Evolutionary conservation across 1,139 yeast species (phyloP).

Genomic region (Kodamaea sp.): DNA sequence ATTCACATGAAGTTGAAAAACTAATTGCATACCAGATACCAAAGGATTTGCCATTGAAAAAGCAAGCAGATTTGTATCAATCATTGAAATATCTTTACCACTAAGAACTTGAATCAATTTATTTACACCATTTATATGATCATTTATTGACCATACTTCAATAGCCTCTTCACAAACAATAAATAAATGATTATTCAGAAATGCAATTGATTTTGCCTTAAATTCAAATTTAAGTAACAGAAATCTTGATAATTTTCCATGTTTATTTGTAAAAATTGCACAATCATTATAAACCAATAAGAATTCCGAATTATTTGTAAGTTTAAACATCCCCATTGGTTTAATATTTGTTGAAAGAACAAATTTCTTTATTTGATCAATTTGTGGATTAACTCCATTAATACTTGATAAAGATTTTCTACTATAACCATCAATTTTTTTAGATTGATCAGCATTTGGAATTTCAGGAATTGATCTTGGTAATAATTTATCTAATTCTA

Average conservation of each 20-base stretch:
- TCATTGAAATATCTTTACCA: slow-evolving; percentile 59
- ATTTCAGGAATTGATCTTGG: slow-evolving; percentile 55
- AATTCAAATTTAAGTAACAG: slow-evolving; percentile 61
- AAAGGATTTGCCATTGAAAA: slow-evolving; percentile 70
- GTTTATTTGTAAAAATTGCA: slow-evolving; percentile 65
- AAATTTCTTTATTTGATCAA: slow-evolving; percentile 33
- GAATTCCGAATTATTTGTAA: slow-evolving; percentile 47
- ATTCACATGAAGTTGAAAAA: slow-evolving; percentile 23
- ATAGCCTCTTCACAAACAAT: slow-evolving; percentile 65
- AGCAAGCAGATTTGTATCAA: slow-evolving; percentile 44
- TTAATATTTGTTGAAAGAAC: slow-evolving; percentile 35
- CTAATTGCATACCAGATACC: slow-evolving; percentile 59
- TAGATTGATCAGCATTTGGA: slow-evolving; percentile 21
- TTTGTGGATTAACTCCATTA: slow-evolving; percentile 12
- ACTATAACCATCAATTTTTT: slow-evolving; percentile 32
- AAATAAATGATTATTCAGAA: slow-evolving; percentile 56
- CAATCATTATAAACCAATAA: slow-evolving; percentile 69
- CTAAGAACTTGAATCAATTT: slow-evolving; percentile 67
- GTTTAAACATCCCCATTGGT: slow-evolving; percentile 64
- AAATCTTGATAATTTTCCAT: slow-evolving; percentile 58
- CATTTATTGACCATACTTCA: slow-evolving; percentile 64
- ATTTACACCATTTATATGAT: slow-evolving; percentile 45
- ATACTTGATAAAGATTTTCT: slow-evolving; percentile 17
- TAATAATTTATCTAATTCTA: slow-evolving; percentile 56
- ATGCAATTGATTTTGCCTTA: slow-evolving; percentile 54